Conservation (phyloP, 305 asterid species). For the Fraxinus paxiana region DNA sequence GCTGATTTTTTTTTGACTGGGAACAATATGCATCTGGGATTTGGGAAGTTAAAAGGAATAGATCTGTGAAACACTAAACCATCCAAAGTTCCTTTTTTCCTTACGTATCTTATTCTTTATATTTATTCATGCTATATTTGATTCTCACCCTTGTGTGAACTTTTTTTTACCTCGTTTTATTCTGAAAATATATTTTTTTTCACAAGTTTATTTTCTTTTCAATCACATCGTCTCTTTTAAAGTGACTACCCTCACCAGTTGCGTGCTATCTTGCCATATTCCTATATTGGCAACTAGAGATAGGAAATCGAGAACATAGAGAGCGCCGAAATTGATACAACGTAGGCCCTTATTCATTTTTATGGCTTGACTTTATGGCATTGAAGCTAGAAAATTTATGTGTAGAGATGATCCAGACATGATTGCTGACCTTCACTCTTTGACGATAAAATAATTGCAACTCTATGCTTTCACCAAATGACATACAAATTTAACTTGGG, state of each 20-base stretch:
- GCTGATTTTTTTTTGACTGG: background rate
- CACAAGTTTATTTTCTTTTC: background rate
- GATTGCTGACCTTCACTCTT: background rate
- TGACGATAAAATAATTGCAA: background rate
- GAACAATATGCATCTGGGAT: background rate
- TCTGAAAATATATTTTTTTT: background rate
- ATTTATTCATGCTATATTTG: background rate
- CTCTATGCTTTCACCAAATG: background rate
- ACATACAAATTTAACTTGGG: background rate
- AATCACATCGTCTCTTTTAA: background rate
- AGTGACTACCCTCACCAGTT: background rate
- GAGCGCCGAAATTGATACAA: background rate
- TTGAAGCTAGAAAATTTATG: background rate
- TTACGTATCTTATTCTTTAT: background rate
- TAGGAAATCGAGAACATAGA: background rate
- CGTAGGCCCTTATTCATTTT: background rate
- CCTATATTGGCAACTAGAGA: background rate
- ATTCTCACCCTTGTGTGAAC: background rate
- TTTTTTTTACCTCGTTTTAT: background rate
- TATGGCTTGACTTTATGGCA: background rate
- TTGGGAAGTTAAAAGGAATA: background rate
- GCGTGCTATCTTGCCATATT: background rate
- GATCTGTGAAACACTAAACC: background rate
- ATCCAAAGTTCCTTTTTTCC: background rate
- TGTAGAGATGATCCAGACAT: background rate